Evolutionary conservation across 371 early-diverging fungal genomes (phyloP).

Genomic region (Actinomortierella wolfii): DNA sequence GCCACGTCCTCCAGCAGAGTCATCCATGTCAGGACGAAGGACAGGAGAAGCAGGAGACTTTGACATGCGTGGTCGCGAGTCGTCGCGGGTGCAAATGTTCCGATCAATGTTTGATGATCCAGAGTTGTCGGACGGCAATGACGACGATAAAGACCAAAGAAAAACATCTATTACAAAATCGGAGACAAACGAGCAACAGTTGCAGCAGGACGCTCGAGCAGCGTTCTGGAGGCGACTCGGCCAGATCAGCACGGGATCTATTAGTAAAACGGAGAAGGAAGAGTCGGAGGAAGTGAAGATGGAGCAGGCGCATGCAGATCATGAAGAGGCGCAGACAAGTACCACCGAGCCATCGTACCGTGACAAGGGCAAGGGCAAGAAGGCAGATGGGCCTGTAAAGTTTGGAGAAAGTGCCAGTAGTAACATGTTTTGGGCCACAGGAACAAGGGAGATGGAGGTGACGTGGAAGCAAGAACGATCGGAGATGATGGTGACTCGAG

Average conservation of each 20-base stretch:
- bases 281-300: background rate
- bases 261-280: background rate
- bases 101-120: no score
- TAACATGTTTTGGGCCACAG: background rate
- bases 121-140: background rate
- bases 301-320: background rate
- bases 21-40: background rate
- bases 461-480: conserved; percentile 8
- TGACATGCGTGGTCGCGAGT: no score
- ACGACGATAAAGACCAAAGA: no score
- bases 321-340: background rate
- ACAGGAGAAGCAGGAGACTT: background rate
- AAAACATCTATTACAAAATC: no score
- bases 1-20: background rate
- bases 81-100: no score
- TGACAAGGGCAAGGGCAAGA: background rate
- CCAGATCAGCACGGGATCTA: background rate
- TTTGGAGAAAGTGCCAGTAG: no score
- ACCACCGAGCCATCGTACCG: background rate
- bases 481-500: conserved; percentile 1
- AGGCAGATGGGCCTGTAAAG: no score
- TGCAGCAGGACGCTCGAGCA: background rate
- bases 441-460: conserved; percentile 4
- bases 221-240: background rate
- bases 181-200: background rate